Conservation (phyloP, 1,139 yeast genomes). For the Meyerozyma guilliermondii region DNA sequence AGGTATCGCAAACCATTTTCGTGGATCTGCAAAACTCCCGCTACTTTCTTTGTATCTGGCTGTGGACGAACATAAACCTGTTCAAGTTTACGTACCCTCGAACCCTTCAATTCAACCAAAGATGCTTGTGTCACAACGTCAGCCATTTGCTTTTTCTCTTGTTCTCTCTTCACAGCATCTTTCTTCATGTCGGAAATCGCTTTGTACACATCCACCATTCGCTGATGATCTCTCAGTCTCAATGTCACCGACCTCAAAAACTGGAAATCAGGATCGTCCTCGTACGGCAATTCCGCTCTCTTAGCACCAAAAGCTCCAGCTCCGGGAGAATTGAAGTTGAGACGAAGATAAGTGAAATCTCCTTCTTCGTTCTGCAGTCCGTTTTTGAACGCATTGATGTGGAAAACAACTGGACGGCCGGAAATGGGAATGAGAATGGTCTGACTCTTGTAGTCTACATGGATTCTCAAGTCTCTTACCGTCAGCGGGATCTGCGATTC, state of each 20-base stretch:
- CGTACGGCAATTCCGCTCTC: constrained; percentile 82
- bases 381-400: constrained; percentile 87
- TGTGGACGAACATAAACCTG: constrained; percentile 91
- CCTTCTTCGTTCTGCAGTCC: constrained; percentile 97
- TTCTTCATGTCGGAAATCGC: constrained; percentile 91
- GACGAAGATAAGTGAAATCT: constrained; percentile 82
- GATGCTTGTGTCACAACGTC: constrained; percentile 94
- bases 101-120: constrained; percentile 69
- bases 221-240: constrained; percentile 85
- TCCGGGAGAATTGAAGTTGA: constrained; percentile 94
- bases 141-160: constrained; percentile 86
- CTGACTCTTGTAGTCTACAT: constrained; percentile 83
- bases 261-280: constrained; percentile 78
- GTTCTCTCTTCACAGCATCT: constrained; percentile 85
- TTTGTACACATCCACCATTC: constrained; percentile 87
- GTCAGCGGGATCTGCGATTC: constrained; percentile 85
- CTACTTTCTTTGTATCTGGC: constrained; percentile 91
- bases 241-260: constrained; percentile 85
- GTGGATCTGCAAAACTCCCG: constrained; percentile 88
- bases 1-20: constrained; percentile 95
- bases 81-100: constrained; percentile 82
- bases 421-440: constrained; percentile 86
- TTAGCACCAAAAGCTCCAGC: constrained; percentile 67
- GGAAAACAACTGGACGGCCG: constrained; percentile 98
- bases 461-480: constrained; percentile 80